Evolutionary conservation across 345 rosid species (phyloP).

Genomic region (Linum usitatissimum): DNA sequence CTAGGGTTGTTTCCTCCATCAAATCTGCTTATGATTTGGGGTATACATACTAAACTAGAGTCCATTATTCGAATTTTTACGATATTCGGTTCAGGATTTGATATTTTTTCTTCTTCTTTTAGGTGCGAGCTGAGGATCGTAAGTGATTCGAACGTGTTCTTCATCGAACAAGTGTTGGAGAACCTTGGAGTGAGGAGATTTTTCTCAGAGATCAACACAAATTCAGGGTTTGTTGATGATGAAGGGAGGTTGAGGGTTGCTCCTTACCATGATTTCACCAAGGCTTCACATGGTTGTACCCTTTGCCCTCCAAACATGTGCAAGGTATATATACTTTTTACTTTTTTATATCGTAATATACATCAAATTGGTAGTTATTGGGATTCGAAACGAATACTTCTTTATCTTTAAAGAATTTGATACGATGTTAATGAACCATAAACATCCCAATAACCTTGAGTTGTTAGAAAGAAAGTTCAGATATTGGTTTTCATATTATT

Average conservation of each 20-base stretch:
- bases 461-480: no score
- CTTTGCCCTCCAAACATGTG: slow-evolving; percentile 93
- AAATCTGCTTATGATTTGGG: slow-evolving; percentile 71
- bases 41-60: slow-evolving; percentile 15
- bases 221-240: slow-evolving; percentile 52
- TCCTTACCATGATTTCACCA: slow-evolving; percentile 53
- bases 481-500: no score
- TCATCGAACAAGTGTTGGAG: slow-evolving; percentile 57
- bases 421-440: not conserved
- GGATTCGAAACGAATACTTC: no score
- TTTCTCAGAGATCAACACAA: slow-evolving; percentile 73
- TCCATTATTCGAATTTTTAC: not conserved
- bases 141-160: slow-evolving; percentile 71
- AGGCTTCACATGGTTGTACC: slow-evolving; percentile 52
- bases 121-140: slow-evolving; percentile 28
- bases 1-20: slow-evolving; percentile 53
- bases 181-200: slow-evolving; percentile 52
- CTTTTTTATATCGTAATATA: no score
- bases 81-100: not conserved
- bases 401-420: not conserved
- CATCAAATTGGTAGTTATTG: no score
- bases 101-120: no score
- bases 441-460: no score
- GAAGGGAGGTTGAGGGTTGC: slow-evolving; percentile 45
- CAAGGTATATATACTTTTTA: slow-evolving; percentile 38